phyloP scores from a whole-genome alignment of 2,329 filamentous ascomycete genomes.

The Alternaria brassicae region DNA sequence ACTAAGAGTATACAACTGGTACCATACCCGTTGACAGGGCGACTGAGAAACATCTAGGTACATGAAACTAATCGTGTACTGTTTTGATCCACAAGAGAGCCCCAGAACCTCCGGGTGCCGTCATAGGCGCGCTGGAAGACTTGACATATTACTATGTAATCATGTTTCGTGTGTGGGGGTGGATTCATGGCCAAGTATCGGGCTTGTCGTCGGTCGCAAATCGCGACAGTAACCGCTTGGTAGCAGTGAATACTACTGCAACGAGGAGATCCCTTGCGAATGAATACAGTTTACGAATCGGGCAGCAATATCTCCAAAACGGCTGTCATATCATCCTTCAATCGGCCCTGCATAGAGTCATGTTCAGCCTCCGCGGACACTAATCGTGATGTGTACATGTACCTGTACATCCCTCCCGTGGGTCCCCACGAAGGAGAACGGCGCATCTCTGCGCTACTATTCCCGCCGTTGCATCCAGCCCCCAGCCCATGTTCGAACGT shows the following conservation, averaged over 20 bases:
- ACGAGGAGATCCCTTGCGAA: conserved; percentile 3
- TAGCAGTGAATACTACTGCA: background rate
- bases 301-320: background rate
- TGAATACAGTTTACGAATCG: background rate
- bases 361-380: conserved; percentile 4
- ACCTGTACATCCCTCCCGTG: conserved; percentile 2
- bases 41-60: background rate
- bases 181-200: background rate
- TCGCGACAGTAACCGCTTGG: background rate
- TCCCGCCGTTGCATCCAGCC: conserved; percentile 4
- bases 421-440: background rate
- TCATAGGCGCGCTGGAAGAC: background rate
- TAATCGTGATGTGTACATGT: conserved; percentile 4
- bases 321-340: background rate
- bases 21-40: background rate
- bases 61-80: background rate
- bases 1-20: background rate
- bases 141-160: background rate
- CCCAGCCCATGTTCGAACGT: background rate
- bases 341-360: background rate
- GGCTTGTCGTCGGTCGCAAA: background rate
- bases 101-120: background rate
- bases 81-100: conserved; percentile 1
- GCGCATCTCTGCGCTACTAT: conserved; percentile 1
- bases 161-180: background rate